phyloP scores from a whole-genome alignment of 257 asterid genomes.

The Cordia subcordata region DNA sequence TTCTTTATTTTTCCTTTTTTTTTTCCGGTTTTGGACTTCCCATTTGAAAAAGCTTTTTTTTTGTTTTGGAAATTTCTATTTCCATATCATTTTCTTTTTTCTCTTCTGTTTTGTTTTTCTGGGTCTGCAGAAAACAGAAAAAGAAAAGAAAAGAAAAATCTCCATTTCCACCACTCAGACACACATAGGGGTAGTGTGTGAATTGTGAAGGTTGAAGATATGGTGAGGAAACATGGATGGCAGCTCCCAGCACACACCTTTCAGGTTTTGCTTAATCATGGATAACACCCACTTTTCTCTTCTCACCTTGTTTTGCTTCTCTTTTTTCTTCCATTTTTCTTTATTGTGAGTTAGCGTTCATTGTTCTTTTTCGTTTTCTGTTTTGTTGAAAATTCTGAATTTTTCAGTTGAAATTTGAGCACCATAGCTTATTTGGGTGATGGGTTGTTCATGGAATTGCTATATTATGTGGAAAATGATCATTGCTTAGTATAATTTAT shows the following conservation, averaged over 20 bases:
- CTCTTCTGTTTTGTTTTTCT: too few species aligned
- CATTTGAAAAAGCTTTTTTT: too few species aligned
- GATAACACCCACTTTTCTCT: constrained; percentile 5
- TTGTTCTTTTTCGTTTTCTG: background rate
- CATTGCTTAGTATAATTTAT: background rate
- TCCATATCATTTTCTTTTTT: too few species aligned
- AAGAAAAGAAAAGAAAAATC: too few species aligned
- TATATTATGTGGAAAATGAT: background rate
- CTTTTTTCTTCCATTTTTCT: constrained; percentile 1
- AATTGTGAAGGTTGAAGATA: constrained; percentile 29
- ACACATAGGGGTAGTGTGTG: constrained; percentile 1
- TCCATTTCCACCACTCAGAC: too few species aligned
- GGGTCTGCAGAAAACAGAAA: too few species aligned
- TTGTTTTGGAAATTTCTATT: too few species aligned
- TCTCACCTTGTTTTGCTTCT: background rate
- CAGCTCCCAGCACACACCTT: constrained; percentile 94
- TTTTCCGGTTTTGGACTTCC: too few species aligned
- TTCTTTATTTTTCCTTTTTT: too few species aligned
- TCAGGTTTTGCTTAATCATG: constrained; percentile 50
- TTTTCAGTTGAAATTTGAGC: background rate
- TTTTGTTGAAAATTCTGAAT: background rate
- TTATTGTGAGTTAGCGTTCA: background rate
- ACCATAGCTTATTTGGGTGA: background rate
- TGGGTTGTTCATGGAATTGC: background rate
- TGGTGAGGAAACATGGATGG: constrained; percentile 99